Conservation (phyloP, 805 yeast genomes). For the Cyberlindnera maritima region DNA sequence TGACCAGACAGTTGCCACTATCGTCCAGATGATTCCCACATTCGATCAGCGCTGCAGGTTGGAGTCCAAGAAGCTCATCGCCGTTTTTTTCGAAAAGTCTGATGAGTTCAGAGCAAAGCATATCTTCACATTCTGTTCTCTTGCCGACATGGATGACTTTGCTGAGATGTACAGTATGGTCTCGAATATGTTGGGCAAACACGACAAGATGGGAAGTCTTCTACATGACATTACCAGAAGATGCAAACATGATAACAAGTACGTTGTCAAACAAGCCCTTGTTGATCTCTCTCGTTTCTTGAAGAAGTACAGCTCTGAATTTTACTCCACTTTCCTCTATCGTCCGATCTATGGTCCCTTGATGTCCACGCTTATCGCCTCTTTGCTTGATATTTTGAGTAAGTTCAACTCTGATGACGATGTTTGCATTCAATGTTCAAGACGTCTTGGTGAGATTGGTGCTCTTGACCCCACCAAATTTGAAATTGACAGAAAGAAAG, state of each 20-base stretch:
- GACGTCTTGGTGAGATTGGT: conserved; percentile 74
- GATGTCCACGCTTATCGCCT: conserved; percentile 46
- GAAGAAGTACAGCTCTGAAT: conserved; percentile 45
- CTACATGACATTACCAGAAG: conserved; percentile 54
- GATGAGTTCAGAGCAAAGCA: conserved; percentile 37
- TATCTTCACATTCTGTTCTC: conserved; percentile 51
- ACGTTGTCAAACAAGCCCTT: conserved; percentile 71
- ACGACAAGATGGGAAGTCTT: conserved; percentile 33
- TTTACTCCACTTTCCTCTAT: conserved; percentile 43
- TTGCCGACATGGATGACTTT: conserved; percentile 43
- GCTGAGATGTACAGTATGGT: conserved; percentile 32
- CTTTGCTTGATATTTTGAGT: conserved; percentile 54
- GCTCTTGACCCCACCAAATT: conserved; percentile 65
- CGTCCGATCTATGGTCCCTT: conserved; percentile 31
- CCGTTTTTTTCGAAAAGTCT: conserved; percentile 32
- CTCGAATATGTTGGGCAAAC: conserved; percentile 28
- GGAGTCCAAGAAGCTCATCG: conserved; percentile 52
- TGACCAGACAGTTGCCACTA: conserved; percentile 70
- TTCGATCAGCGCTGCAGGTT: conserved; percentile 49
- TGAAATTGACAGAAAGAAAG: conserved; percentile 37
- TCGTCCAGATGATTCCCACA: conserved; percentile 61
- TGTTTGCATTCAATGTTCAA: conserved; percentile 60
- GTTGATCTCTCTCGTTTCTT: conserved; percentile 58
- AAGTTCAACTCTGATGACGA: conserved; percentile 49
- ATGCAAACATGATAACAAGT: conserved; percentile 58